These are phyloP conservation scores for Phytophthora crassamura DNA, from an alignment of 352 stramenopile species.

Conservation along the genomic window DNA sequence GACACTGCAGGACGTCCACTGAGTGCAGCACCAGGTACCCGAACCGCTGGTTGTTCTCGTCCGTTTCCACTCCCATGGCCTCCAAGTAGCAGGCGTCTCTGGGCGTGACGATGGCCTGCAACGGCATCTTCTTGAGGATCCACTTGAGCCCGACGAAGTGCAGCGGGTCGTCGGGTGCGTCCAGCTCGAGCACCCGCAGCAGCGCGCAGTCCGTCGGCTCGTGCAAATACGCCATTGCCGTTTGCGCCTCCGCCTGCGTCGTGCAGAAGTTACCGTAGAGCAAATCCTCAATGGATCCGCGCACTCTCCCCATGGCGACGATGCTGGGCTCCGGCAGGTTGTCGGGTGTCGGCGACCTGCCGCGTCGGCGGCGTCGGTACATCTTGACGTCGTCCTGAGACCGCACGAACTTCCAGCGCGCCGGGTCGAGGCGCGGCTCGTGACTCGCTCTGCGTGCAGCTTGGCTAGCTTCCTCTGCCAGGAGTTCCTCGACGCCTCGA, in stretches of 20 bases:
- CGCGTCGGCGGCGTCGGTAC: constrained; percentile 33
- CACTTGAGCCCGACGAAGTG: constrained; percentile 66
- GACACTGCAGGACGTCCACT: constrained; percentile 51
- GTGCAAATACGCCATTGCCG: constrained; percentile 43
- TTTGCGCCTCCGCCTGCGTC: constrained; percentile 49
- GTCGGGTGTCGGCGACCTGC: constrained; percentile 2
- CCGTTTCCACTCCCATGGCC: constrained; percentile 53
- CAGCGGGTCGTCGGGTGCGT: constrained; percentile 46
- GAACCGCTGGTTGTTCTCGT: constrained; percentile 36
- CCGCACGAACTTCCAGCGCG: constrained; percentile 47
- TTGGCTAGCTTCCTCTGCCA: constrained; percentile 37
- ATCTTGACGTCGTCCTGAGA: constrained; percentile 46
- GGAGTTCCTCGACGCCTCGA: constrained; percentile 32
- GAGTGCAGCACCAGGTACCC: constrained; percentile 60
- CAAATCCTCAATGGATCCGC: constrained; percentile 57
- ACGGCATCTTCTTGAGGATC: constrained; percentile 47
- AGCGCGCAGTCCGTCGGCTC: constrained; percentile 47
- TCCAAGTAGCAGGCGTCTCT: constrained; percentile 44
- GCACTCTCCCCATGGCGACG: constrained; percentile 47
- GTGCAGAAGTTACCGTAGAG: constrained; percentile 57
- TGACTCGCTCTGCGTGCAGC: constrained; percentile 6
- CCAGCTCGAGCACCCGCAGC: constrained; percentile 49
- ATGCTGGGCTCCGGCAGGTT: constrained; percentile 38
- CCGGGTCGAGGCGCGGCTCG: constrained; percentile 29
- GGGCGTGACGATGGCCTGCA: constrained; percentile 25